These are phyloP conservation scores for Ogataea ramenticola DNA, from an alignment of 805 yeast species.

Conservation along the genomic window DNA sequence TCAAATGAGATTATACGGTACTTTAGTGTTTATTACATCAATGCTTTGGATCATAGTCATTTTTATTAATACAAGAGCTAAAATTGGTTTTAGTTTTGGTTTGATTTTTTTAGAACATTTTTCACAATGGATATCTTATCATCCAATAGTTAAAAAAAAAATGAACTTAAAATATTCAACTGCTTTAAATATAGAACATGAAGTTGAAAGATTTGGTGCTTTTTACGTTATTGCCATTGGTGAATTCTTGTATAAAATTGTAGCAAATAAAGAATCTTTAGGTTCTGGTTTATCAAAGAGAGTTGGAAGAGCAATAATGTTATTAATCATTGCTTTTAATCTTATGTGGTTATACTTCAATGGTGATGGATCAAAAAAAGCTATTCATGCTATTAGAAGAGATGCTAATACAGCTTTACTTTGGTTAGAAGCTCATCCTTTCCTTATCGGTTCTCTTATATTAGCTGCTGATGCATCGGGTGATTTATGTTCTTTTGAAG, in stretches of 20 bases:
- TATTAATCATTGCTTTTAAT: constrained; percentile 40
- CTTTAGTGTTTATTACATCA: constrained; percentile 26
- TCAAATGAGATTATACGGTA: constrained; percentile 38
- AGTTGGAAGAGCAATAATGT: constrained; percentile 41
- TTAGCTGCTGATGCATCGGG: constrained; percentile 56
- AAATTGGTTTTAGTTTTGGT: constrained; percentile 37
- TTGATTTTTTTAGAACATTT: constrained; percentile 35
- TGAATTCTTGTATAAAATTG: constrained; percentile 49
- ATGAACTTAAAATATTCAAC: constrained; percentile 42
- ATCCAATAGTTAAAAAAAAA: constrained; percentile 38
- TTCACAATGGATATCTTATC: constrained; percentile 31
- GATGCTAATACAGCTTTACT: constrained; percentile 35
- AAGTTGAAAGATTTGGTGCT: constrained; percentile 51
- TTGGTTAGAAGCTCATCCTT: constrained; percentile 43
- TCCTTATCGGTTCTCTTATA: constrained; percentile 43
- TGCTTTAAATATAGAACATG: constrained; percentile 60
- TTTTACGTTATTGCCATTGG: constrained; percentile 62
- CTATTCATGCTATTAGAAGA: constrained; percentile 49
- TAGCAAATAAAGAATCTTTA: constrained; percentile 37
- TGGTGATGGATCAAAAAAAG: constrained; percentile 41
- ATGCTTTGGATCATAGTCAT: constrained; percentile 47
- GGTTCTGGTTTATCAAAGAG: constrained; percentile 37
- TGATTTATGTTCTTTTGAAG: constrained; percentile 31
- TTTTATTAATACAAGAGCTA: constrained; percentile 37
- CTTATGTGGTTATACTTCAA: constrained; percentile 48